These are phyloP conservation scores for Schwanniomyces polymorphus DNA, from an alignment of 805 yeast species.

Conservation along the genomic window DNA sequence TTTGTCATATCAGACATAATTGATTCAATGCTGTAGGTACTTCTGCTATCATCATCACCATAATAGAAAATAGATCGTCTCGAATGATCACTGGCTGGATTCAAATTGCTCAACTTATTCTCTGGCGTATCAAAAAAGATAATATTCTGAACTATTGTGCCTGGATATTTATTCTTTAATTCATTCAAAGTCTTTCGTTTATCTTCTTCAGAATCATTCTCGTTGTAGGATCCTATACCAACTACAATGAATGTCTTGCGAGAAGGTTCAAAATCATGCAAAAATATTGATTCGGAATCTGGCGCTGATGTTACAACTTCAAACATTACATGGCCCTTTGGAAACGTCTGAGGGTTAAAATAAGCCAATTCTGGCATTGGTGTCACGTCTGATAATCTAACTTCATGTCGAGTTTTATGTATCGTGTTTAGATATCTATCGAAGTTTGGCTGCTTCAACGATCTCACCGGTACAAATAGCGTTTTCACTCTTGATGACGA, in stretches of 20 bases:
- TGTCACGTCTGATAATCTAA: slow-evolving; percentile 73
- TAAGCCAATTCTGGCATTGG: slow-evolving; percentile 48
- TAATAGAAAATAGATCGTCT: slow-evolving; percentile 21
- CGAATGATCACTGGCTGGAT: slow-evolving; percentile 15
- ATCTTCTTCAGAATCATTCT: neutral
- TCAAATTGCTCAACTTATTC: slow-evolving; percentile 8
- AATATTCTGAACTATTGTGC: slow-evolving; percentile 53
- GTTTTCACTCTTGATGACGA: slow-evolving; percentile 68
- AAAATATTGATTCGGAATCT: slow-evolving; percentile 59
- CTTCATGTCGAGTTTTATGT: slow-evolving; percentile 50
- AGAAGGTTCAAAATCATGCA: slow-evolving; percentile 89
- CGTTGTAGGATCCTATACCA: slow-evolving; percentile 38
- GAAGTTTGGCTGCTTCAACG: slow-evolving; percentile 43
- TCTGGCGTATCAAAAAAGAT: slow-evolving; percentile 54
- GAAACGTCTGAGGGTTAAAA: slow-evolving; percentile 85
- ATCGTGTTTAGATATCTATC: slow-evolving; percentile 43
- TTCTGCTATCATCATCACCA: slow-evolving; percentile 22
- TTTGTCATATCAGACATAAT: slow-evolving; percentile 71
- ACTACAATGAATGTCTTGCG: slow-evolving; percentile 69
- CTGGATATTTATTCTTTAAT: slow-evolving; percentile 48
- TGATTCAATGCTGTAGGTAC: slow-evolving; percentile 49
- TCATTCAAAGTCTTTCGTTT: slow-evolving; percentile 9
- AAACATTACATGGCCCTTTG: slow-evolving; percentile 70
- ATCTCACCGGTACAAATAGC: slow-evolving; percentile 67
- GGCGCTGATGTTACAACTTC: slow-evolving; percentile 48